phyloP scores from a whole-genome alignment of 352 stramenopile genomes.

The Globisporangium spiculum region DNA sequence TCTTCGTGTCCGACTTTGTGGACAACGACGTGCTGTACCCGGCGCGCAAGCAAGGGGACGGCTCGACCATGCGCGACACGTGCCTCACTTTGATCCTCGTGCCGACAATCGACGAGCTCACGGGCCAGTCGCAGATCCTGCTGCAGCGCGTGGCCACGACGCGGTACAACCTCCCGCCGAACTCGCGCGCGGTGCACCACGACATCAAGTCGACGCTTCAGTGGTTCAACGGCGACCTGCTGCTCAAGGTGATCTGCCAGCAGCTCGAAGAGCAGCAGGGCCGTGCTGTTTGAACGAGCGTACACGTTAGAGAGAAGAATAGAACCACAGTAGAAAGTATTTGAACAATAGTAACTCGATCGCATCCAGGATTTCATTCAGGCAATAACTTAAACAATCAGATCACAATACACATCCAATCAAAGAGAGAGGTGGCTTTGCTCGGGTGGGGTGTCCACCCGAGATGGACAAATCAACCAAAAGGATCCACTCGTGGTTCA shows the following conservation, averaged over 20 bases:
- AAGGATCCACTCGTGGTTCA: neutral
- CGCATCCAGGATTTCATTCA: neutral
- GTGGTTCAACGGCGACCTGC: constrained; percentile 60
- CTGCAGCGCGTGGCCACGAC: constrained; percentile 43
- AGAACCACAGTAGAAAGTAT: neutral
- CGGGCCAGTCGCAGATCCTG: constrained; percentile 37
- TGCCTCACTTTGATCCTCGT: constrained; percentile 36
- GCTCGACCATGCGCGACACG: constrained; percentile 25
- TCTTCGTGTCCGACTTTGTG: constrained; percentile 49
- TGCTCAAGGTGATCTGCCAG: constrained; percentile 54
- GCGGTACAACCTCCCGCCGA: constrained; percentile 50
- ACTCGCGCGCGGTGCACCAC: constrained; percentile 37
- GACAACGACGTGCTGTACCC: constrained; percentile 40
- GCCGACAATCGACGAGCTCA: constrained; percentile 25
- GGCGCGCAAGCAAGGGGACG: constrained; percentile 23
- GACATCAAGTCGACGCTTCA: constrained; percentile 45
- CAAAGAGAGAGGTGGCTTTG: too few relatives aligned
- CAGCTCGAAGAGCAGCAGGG: constrained; percentile 32
- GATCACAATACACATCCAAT: neutral
- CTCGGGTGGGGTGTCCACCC: neutral
- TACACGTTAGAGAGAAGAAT: neutral
- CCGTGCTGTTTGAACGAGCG: neutral
- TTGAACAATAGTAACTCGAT: neutral
- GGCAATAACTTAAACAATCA: constrained; percentile 5
- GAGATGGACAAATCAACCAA: constrained; percentile 6